A percentile compares a stretch with the other conserved stretches of the same genome.
Evolutionary conservation across 2,329 filamentous ascomycete species (phyloP).

Genomic region (Chaetomium sp.): DNA sequence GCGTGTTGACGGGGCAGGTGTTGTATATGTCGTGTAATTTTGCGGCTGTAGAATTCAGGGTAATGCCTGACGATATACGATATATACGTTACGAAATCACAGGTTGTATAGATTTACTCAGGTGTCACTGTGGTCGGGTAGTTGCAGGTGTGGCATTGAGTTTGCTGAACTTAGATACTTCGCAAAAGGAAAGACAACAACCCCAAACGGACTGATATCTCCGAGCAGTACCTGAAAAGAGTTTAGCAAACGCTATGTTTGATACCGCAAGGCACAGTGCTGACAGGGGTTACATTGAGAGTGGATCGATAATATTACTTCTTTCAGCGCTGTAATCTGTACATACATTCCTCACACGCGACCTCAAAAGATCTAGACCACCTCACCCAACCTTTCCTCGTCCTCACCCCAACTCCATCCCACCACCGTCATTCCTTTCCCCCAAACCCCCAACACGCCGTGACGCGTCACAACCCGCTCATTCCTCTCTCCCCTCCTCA

Average conservation of each 20-base stretch:
- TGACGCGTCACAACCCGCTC: background rate
- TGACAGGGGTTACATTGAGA: background rate
- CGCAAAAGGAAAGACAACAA: background rate
- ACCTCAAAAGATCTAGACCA: conserved; percentile 3
- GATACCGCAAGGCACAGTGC: background rate
- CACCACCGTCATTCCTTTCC: background rate
- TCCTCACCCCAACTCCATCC: background rate
- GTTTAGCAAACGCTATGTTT: background rate
- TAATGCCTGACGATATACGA: background rate
- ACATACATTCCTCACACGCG: background rate
- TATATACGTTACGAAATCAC: background rate
- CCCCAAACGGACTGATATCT: background rate
- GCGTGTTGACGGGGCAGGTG: background rate
- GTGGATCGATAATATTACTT: conserved; percentile 4
- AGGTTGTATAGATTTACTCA: background rate
- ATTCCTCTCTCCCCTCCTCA: background rate
- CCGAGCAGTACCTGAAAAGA: background rate
- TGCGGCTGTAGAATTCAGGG: background rate
- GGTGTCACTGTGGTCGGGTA: background rate
- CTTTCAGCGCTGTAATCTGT: conserved; percentile 11
- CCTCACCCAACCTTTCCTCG: background rate
- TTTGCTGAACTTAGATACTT: background rate
- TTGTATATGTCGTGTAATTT: background rate
- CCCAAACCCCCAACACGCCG: background rate
- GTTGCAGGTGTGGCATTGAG: background rate